Base-by-base conservation (phyloP, 345 rosid genomes). In the Pelargonium nanum region DNA sequence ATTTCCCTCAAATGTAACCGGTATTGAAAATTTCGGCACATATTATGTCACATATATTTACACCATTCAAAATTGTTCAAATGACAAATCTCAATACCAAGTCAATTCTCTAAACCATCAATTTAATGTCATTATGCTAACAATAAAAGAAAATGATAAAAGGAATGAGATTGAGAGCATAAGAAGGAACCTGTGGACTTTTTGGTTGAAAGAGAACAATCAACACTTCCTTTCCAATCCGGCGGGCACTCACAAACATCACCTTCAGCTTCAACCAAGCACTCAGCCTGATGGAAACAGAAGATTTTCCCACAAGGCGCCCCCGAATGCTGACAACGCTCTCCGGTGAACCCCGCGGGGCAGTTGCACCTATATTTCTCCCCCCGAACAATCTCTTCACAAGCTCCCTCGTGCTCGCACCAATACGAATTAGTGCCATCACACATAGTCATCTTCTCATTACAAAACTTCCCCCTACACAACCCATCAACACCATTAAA, bases 401-500 rank as follows among this genome's bases (percentile, higher is more conserved):
- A 72, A 24, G 25, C 64, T 62, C 77, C 75, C 4, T 68, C 75
- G 26, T 67, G 63, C 40, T 70, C 70, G 10, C 80, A 76, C 80
- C 80, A 76, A 50, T 72, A 72, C 23, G 69, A 57, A 48, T 69
- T 72, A 1, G 72, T 72, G n/a, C 77, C 80, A 8, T 76, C 77
- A 53, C 80, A 76, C 77, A 76, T 76, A 25, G 69, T 73, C 80
- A 64, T 76, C 59, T 71, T 68, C 61, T 70, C 72, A 26, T 72
- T 64, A 24, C 77, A 76, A 19, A 45, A 73, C 5, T 58, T 22
- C 22, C 75, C 80, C 28, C 77, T 50, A 19, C 24, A 45, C 19
- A 44, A 15, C 13, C 32, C 24, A 63, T 17, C 13, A 22, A 34
- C 7, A 21, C 15, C 6, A 26, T 26, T 21, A 6, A 5, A 15